Evolutionary conservation across 2,329 filamentous ascomycete species (phyloP), one percentile per base, ranked within the genome.

Genomic region (Penicillium concentricum): DNA sequence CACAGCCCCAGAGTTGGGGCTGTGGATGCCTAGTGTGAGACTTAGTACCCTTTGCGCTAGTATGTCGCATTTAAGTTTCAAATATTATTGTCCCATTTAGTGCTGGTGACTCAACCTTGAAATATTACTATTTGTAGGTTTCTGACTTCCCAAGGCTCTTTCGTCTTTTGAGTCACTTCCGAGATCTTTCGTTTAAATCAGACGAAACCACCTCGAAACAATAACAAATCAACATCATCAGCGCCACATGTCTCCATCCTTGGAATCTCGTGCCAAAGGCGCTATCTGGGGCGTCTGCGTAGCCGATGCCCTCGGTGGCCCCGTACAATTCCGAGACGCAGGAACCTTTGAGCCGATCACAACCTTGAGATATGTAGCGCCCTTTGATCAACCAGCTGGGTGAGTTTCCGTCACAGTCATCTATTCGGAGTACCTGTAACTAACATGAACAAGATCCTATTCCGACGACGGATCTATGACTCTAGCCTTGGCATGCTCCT

Each of bases 391-490:
- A 10, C 72, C 73, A 9, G 67, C 74, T 10, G 76, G 77, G 63
- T 72, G 52, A 45, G 57, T 39, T n/a, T 7, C 9, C 2, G n/a
- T 12, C 4, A 30, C 26, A 30, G 6, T 6, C 18, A 22, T n/a
- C 13, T 22, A 34, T 16, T 5, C 2, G 8, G 20, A 34, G 4
- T 22, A 16, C 7, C 1, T 45, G 28, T 15, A 4, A 26, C 51
- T 49, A 43, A 54, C 22, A 13, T 24, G 30, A 51, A 34, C 45
- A 70, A 70, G 69, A 10, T 69, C 68, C 34, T 79, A 74, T 64
- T 78, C 76, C 4, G 76, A 78, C 60, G 76, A 79, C 56, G 78
- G 75, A 1, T 72, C 74, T 13, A 76, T 78, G 74, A 75, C 76
- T 5, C 66, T 79, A 12, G 78, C 76, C 46, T 71, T 79, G 5